Evolutionary conservation across 1,139 yeast species (phyloP).

Genomic region (Spathaspora sp.): DNA sequence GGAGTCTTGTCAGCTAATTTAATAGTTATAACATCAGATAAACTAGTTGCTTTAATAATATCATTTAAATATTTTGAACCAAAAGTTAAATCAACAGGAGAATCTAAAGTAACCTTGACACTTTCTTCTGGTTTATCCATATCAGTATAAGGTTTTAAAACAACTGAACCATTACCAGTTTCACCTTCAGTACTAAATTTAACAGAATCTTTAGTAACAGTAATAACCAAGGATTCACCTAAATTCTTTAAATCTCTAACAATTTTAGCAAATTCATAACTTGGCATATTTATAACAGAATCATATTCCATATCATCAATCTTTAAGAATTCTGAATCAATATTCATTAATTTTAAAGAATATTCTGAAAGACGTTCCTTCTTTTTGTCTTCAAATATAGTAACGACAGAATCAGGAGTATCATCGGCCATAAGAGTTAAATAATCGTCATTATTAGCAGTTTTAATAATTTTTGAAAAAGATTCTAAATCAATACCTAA

Average conservation of each 20-base stretch:
- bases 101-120: conserved; percentile 73
- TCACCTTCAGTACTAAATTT: conserved; percentile 92
- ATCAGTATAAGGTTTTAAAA: conserved; percentile 81
- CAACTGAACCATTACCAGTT: conserved; percentile 83
- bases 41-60: conserved; percentile 86
- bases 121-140: conserved; percentile 77
- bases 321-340: conserved; percentile 90
- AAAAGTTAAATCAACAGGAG: conserved; percentile 86
- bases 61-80: conserved; percentile 89
- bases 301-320: conserved; percentile 94
- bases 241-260: conserved; percentile 85
- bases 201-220: conserved; percentile 89
- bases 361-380: conserved; percentile 93
- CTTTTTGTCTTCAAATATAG: conserved; percentile 87
- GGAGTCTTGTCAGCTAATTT: conserved; percentile 92
- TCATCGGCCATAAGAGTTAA: conserved; percentile 91
- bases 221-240: conserved; percentile 82
- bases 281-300: conserved; percentile 83
- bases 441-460: conserved; percentile 89
- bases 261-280: conserved; percentile 83
- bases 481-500: conserved; percentile 90
- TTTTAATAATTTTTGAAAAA: conserved; percentile 80
- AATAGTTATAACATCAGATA: conserved; percentile 74
- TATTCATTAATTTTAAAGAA: conserved; percentile 90
- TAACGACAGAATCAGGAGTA: conserved; percentile 74